Conservation (phyloP, 1,139 yeast species). For the Arxiozyma heterogenica region DNA sequence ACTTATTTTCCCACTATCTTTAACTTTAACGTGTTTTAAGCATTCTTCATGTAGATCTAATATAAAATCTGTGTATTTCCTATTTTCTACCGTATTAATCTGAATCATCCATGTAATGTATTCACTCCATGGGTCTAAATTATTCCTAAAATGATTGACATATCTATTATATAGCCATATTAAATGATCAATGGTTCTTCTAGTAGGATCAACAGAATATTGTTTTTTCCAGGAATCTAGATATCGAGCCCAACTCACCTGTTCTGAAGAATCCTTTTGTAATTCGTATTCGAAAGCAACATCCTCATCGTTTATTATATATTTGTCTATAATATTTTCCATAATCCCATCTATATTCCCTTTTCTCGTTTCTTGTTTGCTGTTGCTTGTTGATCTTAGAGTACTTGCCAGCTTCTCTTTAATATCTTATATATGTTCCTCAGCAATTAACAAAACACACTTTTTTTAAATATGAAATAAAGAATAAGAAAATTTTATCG, state of each 20-base stretch:
- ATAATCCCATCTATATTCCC: not conserved
- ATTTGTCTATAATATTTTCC: not conserved
- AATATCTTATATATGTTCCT: no score
- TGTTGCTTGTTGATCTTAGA: no score
- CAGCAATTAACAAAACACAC: not conserved
- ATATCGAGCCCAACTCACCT: conserved; percentile 25
- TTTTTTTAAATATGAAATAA: not conserved
- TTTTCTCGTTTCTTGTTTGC: not conserved
- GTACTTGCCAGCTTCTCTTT: no score
- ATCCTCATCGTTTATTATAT: conserved; percentile 20
- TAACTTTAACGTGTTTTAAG: conserved; percentile 35
- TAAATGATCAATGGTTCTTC: conserved; percentile 11
- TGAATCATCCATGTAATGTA: conserved; percentile 15
- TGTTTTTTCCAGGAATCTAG: conserved; percentile 18
- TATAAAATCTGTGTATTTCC: conserved; percentile 4
- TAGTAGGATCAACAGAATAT: conserved; percentile 1
- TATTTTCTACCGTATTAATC: not conserved
- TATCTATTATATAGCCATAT: conserved; percentile 28
- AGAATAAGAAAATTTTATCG: not conserved
- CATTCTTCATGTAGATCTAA: conserved; percentile 40
- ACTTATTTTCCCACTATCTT: conserved; percentile 47
- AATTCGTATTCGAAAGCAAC: conserved; percentile 28
- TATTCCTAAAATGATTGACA: conserved; percentile 13
- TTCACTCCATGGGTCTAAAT: conserved; percentile 18
- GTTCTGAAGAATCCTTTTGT: conserved; percentile 17